A percentile compares a stretch with the other conserved stretches of the same genome.
Conservation (phyloP, 108 stramenopile species). For the Mediolabrus comicus region DNA sequence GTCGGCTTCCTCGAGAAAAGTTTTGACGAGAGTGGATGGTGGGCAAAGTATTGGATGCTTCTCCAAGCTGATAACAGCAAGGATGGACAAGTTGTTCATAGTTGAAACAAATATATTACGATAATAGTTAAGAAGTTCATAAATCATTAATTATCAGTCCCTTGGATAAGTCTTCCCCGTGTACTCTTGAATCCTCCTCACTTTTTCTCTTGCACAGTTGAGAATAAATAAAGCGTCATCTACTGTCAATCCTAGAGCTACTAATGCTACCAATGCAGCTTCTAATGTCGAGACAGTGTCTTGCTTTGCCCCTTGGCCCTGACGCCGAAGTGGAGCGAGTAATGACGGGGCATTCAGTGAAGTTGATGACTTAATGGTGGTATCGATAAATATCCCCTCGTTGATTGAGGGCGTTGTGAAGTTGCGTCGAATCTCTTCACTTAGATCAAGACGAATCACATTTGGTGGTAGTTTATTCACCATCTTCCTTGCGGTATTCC, state of each 20-base stretch:
- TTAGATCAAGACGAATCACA: slow-evolving; percentile 33
- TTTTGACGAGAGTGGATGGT: slow-evolving; percentile 76
- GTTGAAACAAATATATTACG: not conserved
- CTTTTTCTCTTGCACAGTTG: slow-evolving; percentile 11
- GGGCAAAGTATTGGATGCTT: slow-evolving; percentile 87
- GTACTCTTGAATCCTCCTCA: slow-evolving; percentile 31
- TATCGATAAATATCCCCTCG: slow-evolving; percentile 2
- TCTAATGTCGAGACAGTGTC: slow-evolving; percentile 34
- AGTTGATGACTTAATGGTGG: not conserved
- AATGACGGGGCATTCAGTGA: slow-evolving; percentile 19
- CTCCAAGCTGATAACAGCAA: slow-evolving; percentile 11
- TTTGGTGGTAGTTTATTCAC: slow-evolving; percentile 44
- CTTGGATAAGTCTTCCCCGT: slow-evolving; percentile 22
- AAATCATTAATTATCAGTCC: not conserved
- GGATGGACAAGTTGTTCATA: not conserved
- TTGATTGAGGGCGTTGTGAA: slow-evolving; percentile 6
- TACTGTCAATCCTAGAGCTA: slow-evolving; percentile 21
- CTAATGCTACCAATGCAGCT: slow-evolving; percentile 30
- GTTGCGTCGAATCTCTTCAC: slow-evolving; percentile 19
- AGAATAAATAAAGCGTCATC: slow-evolving; percentile 24
- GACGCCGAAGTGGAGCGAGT: slow-evolving; percentile 39
- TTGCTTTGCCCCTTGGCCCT: slow-evolving; percentile 23
- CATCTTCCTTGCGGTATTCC: slow-evolving; percentile 55
- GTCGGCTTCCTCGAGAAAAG: slow-evolving; percentile 78
- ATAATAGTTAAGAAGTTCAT: not conserved